Conservation (phyloP, 345 rosid species). For the Ceriops zippeliana region DNA sequence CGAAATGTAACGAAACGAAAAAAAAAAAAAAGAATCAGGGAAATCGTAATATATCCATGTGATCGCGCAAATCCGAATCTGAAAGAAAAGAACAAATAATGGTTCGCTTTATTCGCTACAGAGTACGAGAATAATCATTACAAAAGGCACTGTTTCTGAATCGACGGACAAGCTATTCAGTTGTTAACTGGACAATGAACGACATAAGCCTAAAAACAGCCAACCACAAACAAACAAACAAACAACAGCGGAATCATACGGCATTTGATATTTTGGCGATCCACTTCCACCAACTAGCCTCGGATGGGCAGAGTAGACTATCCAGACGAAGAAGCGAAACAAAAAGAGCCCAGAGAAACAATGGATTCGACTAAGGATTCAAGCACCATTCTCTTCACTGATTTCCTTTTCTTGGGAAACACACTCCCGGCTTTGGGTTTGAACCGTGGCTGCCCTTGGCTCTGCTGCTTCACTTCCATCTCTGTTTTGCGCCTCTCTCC, state of each 20-base stretch:
- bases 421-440: constrained; percentile 20
- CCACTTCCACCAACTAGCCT: not conserved
- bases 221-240: not conserved
- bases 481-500: not conserved
- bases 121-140: no score
- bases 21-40: no score
- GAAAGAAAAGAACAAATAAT: no score
- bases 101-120: no score
- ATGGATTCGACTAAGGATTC: not conserved
- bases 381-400: constrained; percentile 17
- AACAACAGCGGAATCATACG: not conserved
- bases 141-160: no score
- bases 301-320: not conserved
- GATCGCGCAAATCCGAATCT: no score
- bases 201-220: not conserved
- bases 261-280: not conserved
- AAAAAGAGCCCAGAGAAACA: not conserved
- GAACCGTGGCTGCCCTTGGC: not conserved
- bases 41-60: no score
- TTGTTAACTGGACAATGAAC: not conserved
- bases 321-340: not conserved
- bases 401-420: constrained; percentile 18
- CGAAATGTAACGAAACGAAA: no score
- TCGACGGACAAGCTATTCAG: no score
- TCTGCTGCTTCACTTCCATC: not conserved